Base-by-base conservation (phyloP, 441 rosid genomes). In the Melastoma candidum region DNA sequence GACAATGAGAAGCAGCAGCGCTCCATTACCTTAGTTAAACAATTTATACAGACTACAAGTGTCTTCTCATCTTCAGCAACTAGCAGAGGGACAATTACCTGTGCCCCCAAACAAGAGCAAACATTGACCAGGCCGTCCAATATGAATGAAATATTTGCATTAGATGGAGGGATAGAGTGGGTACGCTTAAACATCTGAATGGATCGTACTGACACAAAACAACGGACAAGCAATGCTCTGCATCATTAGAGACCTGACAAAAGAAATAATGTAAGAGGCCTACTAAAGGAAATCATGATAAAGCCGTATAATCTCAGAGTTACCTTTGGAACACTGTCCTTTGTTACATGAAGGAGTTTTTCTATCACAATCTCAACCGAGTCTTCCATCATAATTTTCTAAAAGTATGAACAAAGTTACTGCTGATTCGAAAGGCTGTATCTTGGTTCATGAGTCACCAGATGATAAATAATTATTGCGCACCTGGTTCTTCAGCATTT, bases 181-280 rank as follows among this genome's bases (percentile, higher is more conserved):
- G 13, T 89, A 93, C 99, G 67, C 89, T 86, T 69, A 93, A 77
- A 79, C 95, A 83, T 86, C 96, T 81, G 75, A 83, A 86, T 58
- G 95, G 95, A 62, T 93, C 99, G 69, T 83, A 89, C 54, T 81
- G 83, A 44, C 87, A 82, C 74, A 86, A 69, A 55, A 87, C 74
- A 8, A 73, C 56, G 53, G 81, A 84, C 79, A 93, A 77, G 76
- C 97, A 84, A 65, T 79, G 86, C 67, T 93, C 99, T 57, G 90
- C 93, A 74, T 87, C 87, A 70, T 66, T 77, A 52, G 95, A 76
- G 58, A 87, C 89, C 99, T 93, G 65, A 60, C 63, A 14, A 56
- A 1, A 56, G 36, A 57, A 56, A 12, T 29, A 51, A 13, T 65
- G 51, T 36, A 44, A 47, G 53, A 36, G 63, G 26, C 43, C 11